phyloP scores from a whole-genome alignment of 176 grass and related monocot species.

The Juncus effusus region DNA sequence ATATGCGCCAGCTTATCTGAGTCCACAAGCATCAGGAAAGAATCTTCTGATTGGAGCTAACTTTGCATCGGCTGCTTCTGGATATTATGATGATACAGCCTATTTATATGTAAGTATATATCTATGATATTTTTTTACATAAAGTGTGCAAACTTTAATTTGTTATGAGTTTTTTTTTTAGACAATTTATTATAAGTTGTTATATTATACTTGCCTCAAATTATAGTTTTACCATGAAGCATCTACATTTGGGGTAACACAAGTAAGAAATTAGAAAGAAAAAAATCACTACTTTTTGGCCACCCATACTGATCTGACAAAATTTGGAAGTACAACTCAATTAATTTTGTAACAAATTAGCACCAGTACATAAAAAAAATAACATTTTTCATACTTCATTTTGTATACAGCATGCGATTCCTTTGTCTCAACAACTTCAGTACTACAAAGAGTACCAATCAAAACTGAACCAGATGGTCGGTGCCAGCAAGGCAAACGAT shows the following conservation, averaged over 20 bases:
- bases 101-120: constrained; percentile 60
- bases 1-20: constrained; percentile 71
- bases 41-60: constrained; percentile 88
- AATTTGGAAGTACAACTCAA: too few species aligned
- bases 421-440: constrained; percentile 70
- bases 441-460: constrained; percentile 78
- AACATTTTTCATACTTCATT: too few species aligned
- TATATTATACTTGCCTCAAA: too few species aligned
- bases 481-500: constrained; percentile 36
- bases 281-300: background rate
- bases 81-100: constrained; percentile 75
- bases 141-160: too few species aligned
- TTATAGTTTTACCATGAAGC: too few species aligned
- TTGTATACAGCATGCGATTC: constrained; percentile 61
- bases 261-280: background rate
- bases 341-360: too few species aligned
- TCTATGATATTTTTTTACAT: too few species aligned
- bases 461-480: constrained; percentile 51
- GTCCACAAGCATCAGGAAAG: constrained; percentile 74
- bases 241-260: background rate
- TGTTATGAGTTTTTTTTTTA: too few species aligned
- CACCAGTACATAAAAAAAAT: too few species aligned
- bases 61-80: constrained; percentile 91
- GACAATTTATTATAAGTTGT: too few species aligned
- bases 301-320: too few species aligned